Base-by-base conservation (phyloP, 768 basidiomycete genomes). In the Calocybe gangraenosa region DNA sequence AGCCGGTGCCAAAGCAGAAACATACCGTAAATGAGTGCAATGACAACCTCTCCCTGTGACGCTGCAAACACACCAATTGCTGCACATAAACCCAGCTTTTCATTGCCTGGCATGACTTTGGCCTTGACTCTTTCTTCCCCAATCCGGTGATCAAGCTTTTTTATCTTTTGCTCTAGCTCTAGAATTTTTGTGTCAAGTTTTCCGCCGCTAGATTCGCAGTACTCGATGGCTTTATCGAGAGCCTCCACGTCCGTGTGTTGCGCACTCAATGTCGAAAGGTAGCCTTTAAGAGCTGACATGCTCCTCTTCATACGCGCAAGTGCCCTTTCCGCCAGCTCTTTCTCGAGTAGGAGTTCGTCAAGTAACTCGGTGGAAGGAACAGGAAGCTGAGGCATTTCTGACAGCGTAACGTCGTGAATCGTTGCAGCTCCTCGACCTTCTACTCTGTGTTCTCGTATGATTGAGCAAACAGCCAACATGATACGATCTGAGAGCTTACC, bases 341-440 rank as follows among this genome's bases (percentile, higher is more conserved):
- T 55, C 45, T 58, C 47, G 9, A 33, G 19, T 7, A 46, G 7
- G 0, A 65, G 55, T 3, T 50, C 53, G 9, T 44, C 37, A 11
- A 28, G 25, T 5, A 5, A 11, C 5, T 51, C 46, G 2, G 63
- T 64, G 3, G 38, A 48, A 1, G 56, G 32, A 8, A 34, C 22
- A 4, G 48, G 34, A 7, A 40, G n/a, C 18, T 10, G 40, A 35
- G 36, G 40, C 40, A 50, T 51, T 18, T 46, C 44, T 19, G 62
- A 56, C 15, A 67, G 25, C 7, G 62, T 58, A 15, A 69, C 67
- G 41, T 69, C 66, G 47, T 69, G 65, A 30, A 68, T 69, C 3
- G 60, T 65, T 14, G 63, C 63, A 2, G 56, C 45, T 2, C 67
- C 67, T 10, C 53, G 55, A 3, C 66, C 65, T 47, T 66, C 64